Evolutionary conservation across 305 asterid genomes (phyloP), one percentile per base, ranked within the genome.

Genomic region (Solanum hybrid): DNA sequence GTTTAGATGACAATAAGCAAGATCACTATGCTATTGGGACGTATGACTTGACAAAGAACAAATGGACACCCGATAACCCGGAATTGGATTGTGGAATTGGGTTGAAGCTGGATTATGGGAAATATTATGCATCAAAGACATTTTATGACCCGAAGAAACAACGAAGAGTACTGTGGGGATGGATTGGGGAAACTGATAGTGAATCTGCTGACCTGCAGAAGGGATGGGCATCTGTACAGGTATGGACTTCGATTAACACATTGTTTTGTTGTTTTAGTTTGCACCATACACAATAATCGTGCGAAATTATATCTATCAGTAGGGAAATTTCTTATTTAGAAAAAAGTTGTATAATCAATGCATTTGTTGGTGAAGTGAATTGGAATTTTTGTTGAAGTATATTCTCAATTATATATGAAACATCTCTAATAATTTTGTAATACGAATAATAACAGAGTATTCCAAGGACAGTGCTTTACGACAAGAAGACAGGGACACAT

Each of bases 141-240:
- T 96, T 97, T 90, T 97, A 94, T 91, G 99, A 96, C 75, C 95
- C 93, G 5, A 56, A 92, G 12, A 92, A 92, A 38, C 29, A 92
- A 89, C 94, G 99, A 90, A 95, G 99, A 85, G 91, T 97, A 32
- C 46, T 97, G 91, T 96, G 96, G 98, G 98, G 98, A 31, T 97
- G 98, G 98, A 93, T 92, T 27, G 94, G 93, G 14, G 99, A 97
- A 86, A 95, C 98, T 85, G 96, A 95, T 90, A 95, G 94, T 56
- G 97, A 96, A 87, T 85, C 89, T 32, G 90, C 93, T 91, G 98
- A 97, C 77, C 71, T 96, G 8, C 10, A 92, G 81, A 97, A 95
- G 72, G 98, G 98, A 38, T 96, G 99, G 99, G 87, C 98, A 81
- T 89, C 93, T 36, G 91, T 97, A 64, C 98, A 96, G 98, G 99